phyloP scores from a whole-genome alignment of 2,329 filamentous ascomycete species.

The Calonectria fujianensis region DNA sequence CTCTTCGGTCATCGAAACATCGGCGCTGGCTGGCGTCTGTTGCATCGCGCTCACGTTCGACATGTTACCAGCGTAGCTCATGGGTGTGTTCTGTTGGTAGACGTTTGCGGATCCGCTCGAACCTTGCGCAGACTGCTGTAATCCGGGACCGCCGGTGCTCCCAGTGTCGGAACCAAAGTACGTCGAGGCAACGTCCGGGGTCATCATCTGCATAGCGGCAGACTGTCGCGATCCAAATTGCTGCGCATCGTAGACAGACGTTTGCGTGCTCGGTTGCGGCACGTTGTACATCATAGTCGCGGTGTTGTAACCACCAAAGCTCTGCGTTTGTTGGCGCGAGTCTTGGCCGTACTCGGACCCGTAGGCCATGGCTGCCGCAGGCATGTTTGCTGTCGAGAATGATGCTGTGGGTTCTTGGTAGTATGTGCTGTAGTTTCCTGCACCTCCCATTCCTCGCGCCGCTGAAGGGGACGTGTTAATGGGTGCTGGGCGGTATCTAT shows the following conservation, averaged over 20 bases:
- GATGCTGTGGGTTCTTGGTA: constrained; percentile 73
- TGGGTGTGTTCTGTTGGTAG: constrained; percentile 79
- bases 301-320: constrained; percentile 76
- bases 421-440: constrained; percentile 75
- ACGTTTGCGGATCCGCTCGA: constrained; percentile 73
- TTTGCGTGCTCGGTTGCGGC: constrained; percentile 76
- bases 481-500: constrained; percentile 69
- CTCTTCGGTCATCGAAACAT: constrained; percentile 71
- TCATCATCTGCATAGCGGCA: constrained; percentile 83
- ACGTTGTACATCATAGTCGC: constrained; percentile 88
- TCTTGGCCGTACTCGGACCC: constrained; percentile 80
- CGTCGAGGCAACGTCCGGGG: constrained; percentile 73
- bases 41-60: constrained; percentile 68
- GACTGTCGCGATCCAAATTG: constrained; percentile 86
- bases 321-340: constrained; percentile 73
- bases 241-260: constrained; percentile 83
- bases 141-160: constrained; percentile 72
- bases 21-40: constrained; percentile 60
- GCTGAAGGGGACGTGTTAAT: constrained; percentile 70
- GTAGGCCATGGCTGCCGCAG: constrained; percentile 73
- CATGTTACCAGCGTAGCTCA: constrained; percentile 71
- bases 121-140: constrained; percentile 70
- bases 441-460: constrained; percentile 72
- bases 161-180: constrained; percentile 76
- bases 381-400: constrained; percentile 75